A percentile compares a stretch with the other conserved stretches of the same genome.
phyloP scores from a whole-genome alignment of 768 basidiomycete species.

The Boletellus sp. region DNA sequence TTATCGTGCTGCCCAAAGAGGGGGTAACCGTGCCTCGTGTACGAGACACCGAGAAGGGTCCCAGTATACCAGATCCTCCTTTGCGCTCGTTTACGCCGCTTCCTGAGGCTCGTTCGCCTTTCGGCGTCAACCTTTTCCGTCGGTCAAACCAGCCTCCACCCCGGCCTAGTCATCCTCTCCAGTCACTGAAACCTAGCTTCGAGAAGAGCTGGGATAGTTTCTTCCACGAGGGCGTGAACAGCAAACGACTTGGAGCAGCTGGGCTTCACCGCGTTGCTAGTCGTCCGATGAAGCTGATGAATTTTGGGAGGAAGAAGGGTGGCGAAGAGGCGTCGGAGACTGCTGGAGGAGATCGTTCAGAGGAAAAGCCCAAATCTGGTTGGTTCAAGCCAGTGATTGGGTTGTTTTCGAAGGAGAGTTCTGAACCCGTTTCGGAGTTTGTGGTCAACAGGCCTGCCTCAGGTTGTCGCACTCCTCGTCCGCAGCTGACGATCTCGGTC shows the following conservation, averaged over 20 bases:
- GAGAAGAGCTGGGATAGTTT: constrained; percentile 47
- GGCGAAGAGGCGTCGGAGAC: constrained; percentile 28
- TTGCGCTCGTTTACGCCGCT: constrained; percentile 51
- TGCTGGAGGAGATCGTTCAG: constrained; percentile 19
- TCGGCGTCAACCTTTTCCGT: constrained; percentile 36
- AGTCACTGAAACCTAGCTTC: constrained; percentile 28
- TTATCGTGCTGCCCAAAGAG: constrained; percentile 29
- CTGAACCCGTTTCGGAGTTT: constrained; percentile 14
- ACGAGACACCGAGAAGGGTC: constrained; percentile 25
- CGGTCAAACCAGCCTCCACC: constrained; percentile 33
- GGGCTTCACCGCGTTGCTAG: constrained; percentile 24
- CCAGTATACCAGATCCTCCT: constrained; percentile 21
- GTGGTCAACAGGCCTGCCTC: constrained; percentile 17
- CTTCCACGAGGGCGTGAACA: constrained; percentile 29
- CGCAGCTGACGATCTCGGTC: constrained; percentile 43
- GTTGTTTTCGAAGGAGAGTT: constrained; percentile 22
- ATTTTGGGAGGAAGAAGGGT: constrained; percentile 41
- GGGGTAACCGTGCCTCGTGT: constrained; percentile 15
- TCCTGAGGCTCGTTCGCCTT: constrained; percentile 34
- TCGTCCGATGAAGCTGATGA: constrained; percentile 41
- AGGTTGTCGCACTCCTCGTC: constrained; percentile 20
- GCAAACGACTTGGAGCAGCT: constrained; percentile 22
- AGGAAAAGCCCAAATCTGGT: constrained; percentile 19
- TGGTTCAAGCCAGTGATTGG: constrained; percentile 39
- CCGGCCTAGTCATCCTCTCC: constrained; percentile 23